Evolutionary conservation across 108 stramenopile species (phyloP).

Genomic region (Nannochloropsis oceanica): DNA sequence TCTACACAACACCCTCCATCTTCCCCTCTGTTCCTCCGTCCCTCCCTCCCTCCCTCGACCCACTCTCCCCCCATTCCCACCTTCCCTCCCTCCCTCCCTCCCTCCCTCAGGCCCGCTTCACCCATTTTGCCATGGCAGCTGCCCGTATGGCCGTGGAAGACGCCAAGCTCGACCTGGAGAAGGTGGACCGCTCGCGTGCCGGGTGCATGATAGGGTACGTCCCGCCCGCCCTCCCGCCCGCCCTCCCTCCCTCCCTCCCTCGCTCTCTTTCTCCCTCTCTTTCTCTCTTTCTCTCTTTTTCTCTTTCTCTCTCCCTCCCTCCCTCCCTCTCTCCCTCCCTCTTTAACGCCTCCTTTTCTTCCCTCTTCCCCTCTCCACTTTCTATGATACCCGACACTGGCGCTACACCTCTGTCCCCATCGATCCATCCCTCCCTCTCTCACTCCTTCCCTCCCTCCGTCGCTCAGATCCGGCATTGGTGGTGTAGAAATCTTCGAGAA

Average conservation of each 20-base stretch:
- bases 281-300: background rate
- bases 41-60: no score
- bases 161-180: conserved; percentile 19
- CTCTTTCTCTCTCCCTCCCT: background rate
- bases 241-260: no score
- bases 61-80: no score
- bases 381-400: background rate
- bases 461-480: conserved; percentile 34
- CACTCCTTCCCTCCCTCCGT: conserved; percentile 8
- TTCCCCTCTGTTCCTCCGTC: no score
- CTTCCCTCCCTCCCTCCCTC: no score
- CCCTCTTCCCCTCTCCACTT: background rate
- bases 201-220: background rate
- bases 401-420: no score
- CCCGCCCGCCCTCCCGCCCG: no score
- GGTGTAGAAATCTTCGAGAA: conserved; percentile 38
- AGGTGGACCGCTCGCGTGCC: background rate
- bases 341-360: background rate
- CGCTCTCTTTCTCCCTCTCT: background rate
- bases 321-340: background rate
- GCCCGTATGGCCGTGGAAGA: conserved; percentile 23
- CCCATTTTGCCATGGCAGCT: conserved; percentile 37
- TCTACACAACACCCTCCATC: no score
- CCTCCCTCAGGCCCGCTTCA: background rate
- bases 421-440: background rate